Base-by-base conservation (phyloP, 108 stramenopile genomes). In the Discostella pseudostelligera region DNA sequence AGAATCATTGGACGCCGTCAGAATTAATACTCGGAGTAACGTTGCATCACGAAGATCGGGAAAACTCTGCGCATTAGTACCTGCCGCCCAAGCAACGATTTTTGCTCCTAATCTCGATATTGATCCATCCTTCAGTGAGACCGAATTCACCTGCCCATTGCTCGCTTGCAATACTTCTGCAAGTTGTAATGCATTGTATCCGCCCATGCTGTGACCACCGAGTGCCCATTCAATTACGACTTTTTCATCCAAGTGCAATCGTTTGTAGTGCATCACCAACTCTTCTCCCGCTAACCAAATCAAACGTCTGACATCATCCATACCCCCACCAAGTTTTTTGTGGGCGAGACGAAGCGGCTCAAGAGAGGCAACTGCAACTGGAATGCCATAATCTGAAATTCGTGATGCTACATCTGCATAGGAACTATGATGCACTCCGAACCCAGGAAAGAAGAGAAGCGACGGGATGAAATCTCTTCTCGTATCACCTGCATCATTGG, bases 191-290 rank as follows among this genome's bases (percentile, higher is more conserved):
- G 66, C 24, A 25, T 58, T 46, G 58, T 72, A 72, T 1, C 65
- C 72, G 12, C 72, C 72, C 72, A 72, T 72, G 7, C 50, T 55
- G 21, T 72, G 72, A 8, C 72, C 72, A 29, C 72, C 72, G 10
- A 72, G 1, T n/a, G 59, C 49, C 67, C 67, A 73, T 26, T 73
- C 59, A 20, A 73, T 35, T 36, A 53, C 44, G 19, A 73, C 37
- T 9, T 13, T 22, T n/a, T 42, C 24, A 42, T 58, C 19, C 43
- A 22, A 11, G 7, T 57, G 56, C 11, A 11, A 25, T 3, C n/a
- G 40, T 26, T 60, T 60, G 69, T 56, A 62, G 51, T 70, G 50
- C 37, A 36, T 21, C 28, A 61, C 50, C 9, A 70, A 24, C 0
- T 70, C 69, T 55, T 45, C n/a, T 20, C 69, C 69, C 29, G 69